Percentiles rank a stretch among this genome's conserved stretches.
Evolutionary conservation across 164 flowering plant species (phyloP).

Genomic region (Vitis riparia): DNA sequence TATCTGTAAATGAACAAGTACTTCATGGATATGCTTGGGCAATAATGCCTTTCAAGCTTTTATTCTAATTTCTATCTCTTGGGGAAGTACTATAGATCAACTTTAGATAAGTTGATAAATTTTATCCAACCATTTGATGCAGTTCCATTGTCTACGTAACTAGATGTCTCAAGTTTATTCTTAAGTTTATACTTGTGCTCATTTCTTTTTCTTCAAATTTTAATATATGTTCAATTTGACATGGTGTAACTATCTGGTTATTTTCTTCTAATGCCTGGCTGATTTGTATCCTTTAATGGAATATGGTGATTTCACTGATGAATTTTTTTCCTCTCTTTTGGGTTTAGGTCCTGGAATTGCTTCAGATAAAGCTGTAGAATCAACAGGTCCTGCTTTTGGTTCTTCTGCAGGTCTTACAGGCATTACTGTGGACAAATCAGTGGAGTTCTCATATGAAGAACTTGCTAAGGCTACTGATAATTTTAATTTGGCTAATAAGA

Average conservation of each 20-base stretch:
- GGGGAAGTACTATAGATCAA: background rate
- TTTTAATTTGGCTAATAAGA: constrained; percentile 72
- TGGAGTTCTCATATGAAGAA: constrained; percentile 91
- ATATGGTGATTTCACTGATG: background rate
- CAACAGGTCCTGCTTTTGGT: constrained; percentile 31
- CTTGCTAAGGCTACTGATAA: constrained; percentile 75
- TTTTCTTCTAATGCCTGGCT: background rate
- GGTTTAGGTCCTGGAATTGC: constrained; percentile 26
- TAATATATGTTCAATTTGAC: too few relatives aligned
- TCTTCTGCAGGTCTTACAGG: constrained; percentile 50
- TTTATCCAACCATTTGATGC: background rate
- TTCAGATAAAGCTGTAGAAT: constrained; percentile 29
- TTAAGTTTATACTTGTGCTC: too few relatives aligned
- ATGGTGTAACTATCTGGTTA: too few relatives aligned
- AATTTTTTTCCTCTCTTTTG: background rate
- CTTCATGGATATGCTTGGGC: background rate
- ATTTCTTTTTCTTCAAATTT: too few relatives aligned
- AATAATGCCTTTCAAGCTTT: background rate
- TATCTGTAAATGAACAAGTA: too few relatives aligned
- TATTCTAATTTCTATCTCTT: background rate
- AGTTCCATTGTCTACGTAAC: background rate
- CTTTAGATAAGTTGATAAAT: background rate
- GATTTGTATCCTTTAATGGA: background rate
- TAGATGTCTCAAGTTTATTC: background rate
- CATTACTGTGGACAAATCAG: constrained; percentile 77